These are phyloP conservation scores for Tricholomella constricta DNA, from an alignment of 768 basidiomycete species.

Conservation along the genomic window DNA sequence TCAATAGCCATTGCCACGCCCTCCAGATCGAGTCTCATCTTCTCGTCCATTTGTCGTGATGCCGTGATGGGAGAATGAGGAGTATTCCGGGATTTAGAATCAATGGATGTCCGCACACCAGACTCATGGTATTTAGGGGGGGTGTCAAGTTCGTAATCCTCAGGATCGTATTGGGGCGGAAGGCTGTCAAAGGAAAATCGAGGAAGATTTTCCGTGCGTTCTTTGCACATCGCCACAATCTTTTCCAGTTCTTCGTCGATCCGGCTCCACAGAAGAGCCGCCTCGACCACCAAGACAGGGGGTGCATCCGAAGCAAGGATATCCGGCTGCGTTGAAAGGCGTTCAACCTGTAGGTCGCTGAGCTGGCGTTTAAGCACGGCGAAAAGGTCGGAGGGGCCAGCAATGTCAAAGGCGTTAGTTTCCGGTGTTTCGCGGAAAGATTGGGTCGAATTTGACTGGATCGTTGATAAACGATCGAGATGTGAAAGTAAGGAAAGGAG, in stretches of 20 bases:
- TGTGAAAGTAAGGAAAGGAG: conserved; percentile 71
- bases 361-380: conserved; percentile 68
- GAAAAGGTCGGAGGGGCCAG: conserved; percentile 43
- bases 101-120: conserved; percentile 35
- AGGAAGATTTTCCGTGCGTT: conserved; percentile 45
- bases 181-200: conserved; percentile 36
- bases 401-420: conserved; percentile 11
- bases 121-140: conserved; percentile 64
- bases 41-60: conserved; percentile 56
- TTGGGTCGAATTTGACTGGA: conserved; percentile 32
- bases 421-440: conserved; percentile 14
- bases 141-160: conserved; percentile 38
- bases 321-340: conserved; percentile 44
- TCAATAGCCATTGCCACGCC: conserved; percentile 87
- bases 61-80: conserved; percentile 27
- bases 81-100: conserved; percentile 30
- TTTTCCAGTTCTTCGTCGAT: conserved; percentile 76
- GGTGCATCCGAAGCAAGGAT: conserved; percentile 37
- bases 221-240: conserved; percentile 66
- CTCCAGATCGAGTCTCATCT: conserved; percentile 86
- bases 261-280: conserved; percentile 69
- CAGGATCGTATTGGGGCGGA: conserved; percentile 50
- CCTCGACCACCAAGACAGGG: conserved; percentile 55
- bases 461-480: conserved; percentile 60
- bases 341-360: conserved; percentile 64